Evolutionary conservation across 192 early-diverging fungal genomes (phyloP).

Genomic region (Cetraspora pellucida): DNA sequence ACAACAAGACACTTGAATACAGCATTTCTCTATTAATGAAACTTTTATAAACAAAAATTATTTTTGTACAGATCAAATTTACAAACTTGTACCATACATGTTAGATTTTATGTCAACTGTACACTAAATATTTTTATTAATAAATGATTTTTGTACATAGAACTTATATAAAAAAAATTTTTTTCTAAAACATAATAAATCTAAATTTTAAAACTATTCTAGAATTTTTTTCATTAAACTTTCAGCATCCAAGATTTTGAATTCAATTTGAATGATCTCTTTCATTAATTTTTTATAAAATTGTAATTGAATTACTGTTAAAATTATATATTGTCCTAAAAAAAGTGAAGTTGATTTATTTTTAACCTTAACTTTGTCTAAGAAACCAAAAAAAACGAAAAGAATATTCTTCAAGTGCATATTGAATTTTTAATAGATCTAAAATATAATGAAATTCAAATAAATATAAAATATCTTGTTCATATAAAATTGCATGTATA

Average conservation of each 20-base stretch:
- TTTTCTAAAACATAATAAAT: too few relatives aligned
- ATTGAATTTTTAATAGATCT: background rate
- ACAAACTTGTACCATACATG: background rate
- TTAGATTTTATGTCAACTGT: background rate
- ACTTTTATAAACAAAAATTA: background rate
- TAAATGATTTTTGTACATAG: background rate
- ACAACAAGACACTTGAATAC: background rate
- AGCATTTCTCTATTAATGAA: background rate
- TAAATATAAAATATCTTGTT: background rate
- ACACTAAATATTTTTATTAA: background rate
- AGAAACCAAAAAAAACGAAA: background rate
- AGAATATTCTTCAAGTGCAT: background rate
- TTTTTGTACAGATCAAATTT: background rate
- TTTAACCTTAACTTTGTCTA: background rate
- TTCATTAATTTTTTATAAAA: background rate
- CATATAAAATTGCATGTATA: background rate
- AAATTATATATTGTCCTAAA: background rate
- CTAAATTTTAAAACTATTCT: background rate
- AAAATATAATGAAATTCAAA: background rate
- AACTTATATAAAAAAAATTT: background rate
- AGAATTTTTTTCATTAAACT: background rate
- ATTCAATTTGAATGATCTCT: background rate
- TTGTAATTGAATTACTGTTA: background rate
- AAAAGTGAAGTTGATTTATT: background rate
- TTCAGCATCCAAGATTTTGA: background rate